Evolutionary conservation across 257 asterid species (phyloP).

Genomic region (Scutellaria galericulata): DNA sequence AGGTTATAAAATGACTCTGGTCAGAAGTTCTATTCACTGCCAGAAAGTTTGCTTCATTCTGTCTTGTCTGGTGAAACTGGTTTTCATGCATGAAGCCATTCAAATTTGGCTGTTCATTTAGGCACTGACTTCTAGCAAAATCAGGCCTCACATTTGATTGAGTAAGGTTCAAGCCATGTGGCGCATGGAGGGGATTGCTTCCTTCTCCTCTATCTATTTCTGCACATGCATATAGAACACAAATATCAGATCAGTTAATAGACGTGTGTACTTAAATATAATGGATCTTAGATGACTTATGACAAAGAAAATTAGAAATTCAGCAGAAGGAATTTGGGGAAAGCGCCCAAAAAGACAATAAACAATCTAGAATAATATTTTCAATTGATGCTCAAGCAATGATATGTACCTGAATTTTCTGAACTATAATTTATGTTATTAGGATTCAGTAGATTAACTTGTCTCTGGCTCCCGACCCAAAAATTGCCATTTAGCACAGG

Average conservation of each 20-base stretch:
- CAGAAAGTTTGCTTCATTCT: constrained; percentile 67
- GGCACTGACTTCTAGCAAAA: constrained; percentile 53
- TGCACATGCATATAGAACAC: constrained; percentile 41
- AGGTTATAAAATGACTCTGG: constrained; percentile 47
- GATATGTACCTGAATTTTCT: constrained; percentile 53
- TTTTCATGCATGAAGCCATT: constrained; percentile 69
- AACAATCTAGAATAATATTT: constrained; percentile 20
- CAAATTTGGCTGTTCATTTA: constrained; percentile 58
- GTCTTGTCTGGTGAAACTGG: constrained; percentile 64
- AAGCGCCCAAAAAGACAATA: background rate
- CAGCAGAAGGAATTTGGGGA: background rate
- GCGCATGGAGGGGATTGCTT: constrained; percentile 55
- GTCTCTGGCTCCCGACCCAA: constrained; percentile 70
- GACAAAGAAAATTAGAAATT: background rate
- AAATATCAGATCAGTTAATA: background rate
- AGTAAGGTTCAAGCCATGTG: constrained; percentile 62
- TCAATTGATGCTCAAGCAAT: constrained; percentile 2
- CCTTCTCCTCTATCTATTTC: constrained; percentile 66
- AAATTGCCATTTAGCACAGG: constrained; percentile 53
- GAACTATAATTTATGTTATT: constrained; percentile 48
- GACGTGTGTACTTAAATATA: background rate
- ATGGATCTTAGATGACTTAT: constrained; percentile 12
- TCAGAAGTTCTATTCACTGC: constrained; percentile 63
- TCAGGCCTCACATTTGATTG: constrained; percentile 69
- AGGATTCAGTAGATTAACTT: constrained; percentile 48